Evolutionary conservation across 306 rosid species (phyloP).

Genomic region (Casuarina equisetifolia): DNA sequence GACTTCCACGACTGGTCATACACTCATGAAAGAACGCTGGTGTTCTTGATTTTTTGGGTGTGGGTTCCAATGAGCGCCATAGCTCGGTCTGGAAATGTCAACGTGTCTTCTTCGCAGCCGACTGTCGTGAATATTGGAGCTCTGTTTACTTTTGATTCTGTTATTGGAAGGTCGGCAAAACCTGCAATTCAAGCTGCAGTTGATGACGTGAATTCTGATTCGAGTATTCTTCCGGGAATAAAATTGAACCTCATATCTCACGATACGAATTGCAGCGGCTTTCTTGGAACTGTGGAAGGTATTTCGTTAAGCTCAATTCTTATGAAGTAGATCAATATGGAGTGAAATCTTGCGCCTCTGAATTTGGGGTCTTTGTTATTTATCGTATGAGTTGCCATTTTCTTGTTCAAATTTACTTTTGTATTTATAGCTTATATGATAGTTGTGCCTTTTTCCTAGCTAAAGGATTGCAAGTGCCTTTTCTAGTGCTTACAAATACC

Average conservation of each 20-base stretch:
- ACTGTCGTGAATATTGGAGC: constrained; percentile 64
- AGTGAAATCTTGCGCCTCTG: constrained; percentile 17
- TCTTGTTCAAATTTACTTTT: constrained; percentile 1
- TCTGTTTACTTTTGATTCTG: constrained; percentile 54
- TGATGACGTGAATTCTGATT: constrained; percentile 57
- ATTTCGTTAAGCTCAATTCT: constrained; percentile 33
- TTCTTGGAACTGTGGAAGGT: constrained; percentile 76
- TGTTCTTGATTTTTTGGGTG: constrained; percentile 42
- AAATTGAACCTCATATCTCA: constrained; percentile 33
- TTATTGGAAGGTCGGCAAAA: constrained; percentile 60
- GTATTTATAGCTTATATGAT: background rate
- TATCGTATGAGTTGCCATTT: constrained; percentile 4
- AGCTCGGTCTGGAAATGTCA: constrained; percentile 45
- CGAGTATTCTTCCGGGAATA: constrained; percentile 48
- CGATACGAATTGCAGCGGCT: constrained; percentile 69
- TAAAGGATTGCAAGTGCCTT: too few relatives aligned
- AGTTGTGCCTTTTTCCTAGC: background rate
- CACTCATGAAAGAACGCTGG: constrained; percentile 27
- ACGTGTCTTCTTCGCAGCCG: constrained; percentile 39
- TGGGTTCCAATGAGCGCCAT: constrained; percentile 49
- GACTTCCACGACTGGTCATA: constrained; percentile 24
- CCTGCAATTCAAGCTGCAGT: constrained; percentile 60
- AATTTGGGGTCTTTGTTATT: constrained; percentile 2
- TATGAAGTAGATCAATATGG: background rate
- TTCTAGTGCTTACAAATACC: too few relatives aligned